Percentiles rank a stretch among this genome's conserved stretches.
phyloP scores from a whole-genome alignment of 2,329 filamentous ascomycete species.

The Ophiostoma sp. region DNA sequence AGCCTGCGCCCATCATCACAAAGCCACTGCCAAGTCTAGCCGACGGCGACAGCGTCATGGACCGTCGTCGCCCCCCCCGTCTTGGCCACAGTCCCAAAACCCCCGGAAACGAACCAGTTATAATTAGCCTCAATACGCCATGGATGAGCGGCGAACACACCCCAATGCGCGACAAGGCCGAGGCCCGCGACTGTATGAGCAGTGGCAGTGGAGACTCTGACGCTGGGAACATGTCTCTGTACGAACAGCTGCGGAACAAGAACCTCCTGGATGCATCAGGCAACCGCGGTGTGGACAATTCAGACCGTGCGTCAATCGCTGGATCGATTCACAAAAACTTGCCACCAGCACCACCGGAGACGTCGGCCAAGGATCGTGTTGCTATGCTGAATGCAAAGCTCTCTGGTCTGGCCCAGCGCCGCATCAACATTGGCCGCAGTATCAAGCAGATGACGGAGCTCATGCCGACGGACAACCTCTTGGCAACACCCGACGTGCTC shows the following conservation, averaged over 20 bases:
- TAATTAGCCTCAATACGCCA: conserved; percentile 34
- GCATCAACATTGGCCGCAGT: conserved; percentile 64
- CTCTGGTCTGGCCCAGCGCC: conserved; percentile 59
- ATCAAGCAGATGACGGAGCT: conserved; percentile 74
- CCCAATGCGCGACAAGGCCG: conserved; percentile 18
- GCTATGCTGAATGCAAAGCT: conserved; percentile 61
- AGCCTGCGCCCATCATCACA: conserved; percentile 16
- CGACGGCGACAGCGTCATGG: conserved; percentile 34
- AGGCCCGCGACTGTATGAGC: not conserved
- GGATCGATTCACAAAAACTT: conserved; percentile 50
- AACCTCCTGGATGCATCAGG: not conserved
- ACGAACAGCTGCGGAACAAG: not conserved
- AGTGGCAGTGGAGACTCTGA: not conserved
- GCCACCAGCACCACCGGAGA: conserved; percentile 56
- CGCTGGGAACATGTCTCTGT: not conserved
- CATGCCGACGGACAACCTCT: conserved; percentile 64
- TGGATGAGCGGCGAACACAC: conserved; percentile 29
- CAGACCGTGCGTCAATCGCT: conserved; percentile 34
- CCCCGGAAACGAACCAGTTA: conserved; percentile 29
- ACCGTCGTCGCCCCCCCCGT: conserved; percentile 36
- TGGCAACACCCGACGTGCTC: conserved; percentile 60
- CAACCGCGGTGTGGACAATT: not conserved
- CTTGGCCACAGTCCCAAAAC: conserved; percentile 23
- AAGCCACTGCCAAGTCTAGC: not conserved
- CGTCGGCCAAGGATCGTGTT: conserved; percentile 56